Conservation (phyloP, 495 filamentous ascomycete genomes). For the Pyrenula aspistea region DNA sequence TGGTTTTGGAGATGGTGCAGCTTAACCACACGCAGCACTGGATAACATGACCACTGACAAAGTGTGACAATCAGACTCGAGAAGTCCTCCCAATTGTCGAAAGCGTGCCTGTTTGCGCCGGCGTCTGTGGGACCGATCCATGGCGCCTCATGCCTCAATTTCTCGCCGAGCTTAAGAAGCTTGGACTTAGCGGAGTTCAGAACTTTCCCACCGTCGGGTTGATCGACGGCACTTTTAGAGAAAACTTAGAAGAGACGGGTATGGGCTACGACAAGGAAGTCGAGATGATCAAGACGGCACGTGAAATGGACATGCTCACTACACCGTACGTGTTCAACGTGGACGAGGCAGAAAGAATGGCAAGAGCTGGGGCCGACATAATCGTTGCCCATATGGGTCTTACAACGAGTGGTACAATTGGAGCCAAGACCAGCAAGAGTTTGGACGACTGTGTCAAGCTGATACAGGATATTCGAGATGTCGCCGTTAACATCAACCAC, state of each 20-base stretch:
- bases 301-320: conserved; percentile 45
- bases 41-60: conserved; percentile 1
- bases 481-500: conserved; percentile 34
- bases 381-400: conserved; percentile 59
- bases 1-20: conserved; percentile 55
- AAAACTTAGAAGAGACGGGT: conserved; percentile 56
- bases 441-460: conserved; percentile 47
- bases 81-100: conserved; percentile 50
- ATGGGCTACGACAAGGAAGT: conserved; percentile 57
- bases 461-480: conserved; percentile 52
- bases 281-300: conserved; percentile 46
- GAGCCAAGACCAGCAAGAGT: conserved; percentile 44
- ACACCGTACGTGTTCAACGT: conserved; percentile 58
- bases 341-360: conserved; percentile 47
- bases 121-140: conserved; percentile 56
- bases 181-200: conserved; percentile 57
- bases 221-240: conserved; percentile 54
- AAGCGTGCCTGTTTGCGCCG: conserved; percentile 49
- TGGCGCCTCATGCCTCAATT: conserved; percentile 47
- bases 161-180: conserved; percentile 38
- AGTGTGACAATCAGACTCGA: conserved; percentile 22
- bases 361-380: conserved; percentile 50
- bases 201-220: conserved; percentile 65
- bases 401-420: conserved; percentile 53
- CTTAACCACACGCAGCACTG: not conserved